Evolutionary conservation across 768 basidiomycete species (phyloP).

Genomic region (Tricholoma bakamatsutake): DNA sequence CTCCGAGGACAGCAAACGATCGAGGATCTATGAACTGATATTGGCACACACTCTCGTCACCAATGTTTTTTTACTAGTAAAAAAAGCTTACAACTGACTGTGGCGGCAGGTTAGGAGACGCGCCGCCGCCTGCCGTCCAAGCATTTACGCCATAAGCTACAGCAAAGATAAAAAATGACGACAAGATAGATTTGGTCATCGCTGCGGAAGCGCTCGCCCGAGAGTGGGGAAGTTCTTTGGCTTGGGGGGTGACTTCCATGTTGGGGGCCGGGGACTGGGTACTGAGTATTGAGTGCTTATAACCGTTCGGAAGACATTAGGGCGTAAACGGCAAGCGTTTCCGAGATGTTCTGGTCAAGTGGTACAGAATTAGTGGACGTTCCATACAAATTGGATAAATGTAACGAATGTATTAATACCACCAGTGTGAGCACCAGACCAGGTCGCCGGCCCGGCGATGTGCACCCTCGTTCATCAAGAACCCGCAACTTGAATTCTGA

Average conservation of each 20-base stretch:
- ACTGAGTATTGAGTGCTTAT: no score
- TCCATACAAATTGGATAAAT: no score
- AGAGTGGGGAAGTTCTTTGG: background rate
- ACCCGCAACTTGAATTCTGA: no score
- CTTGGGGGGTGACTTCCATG: background rate
- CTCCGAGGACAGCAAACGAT: slow-evolving; percentile 42
- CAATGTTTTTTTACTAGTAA: background rate
- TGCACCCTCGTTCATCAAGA: no score
- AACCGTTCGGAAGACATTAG: no score
- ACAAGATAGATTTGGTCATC: background rate
- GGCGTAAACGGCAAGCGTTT: no score
- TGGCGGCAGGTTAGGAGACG: slow-evolving; percentile 18
- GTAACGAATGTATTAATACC: no score
- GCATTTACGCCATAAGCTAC: slow-evolving; percentile 4
- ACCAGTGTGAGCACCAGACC: no score
- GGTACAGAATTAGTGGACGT: no score
- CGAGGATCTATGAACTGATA: slow-evolving; percentile 44
- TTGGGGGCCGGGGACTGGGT: background rate
- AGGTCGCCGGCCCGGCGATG: no score
- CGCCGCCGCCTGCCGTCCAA: slow-evolving; percentile 2
- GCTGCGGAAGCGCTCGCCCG: background rate
- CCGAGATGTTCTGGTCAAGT: no score
- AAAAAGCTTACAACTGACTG: slow-evolving; percentile 25
- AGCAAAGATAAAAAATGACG: background rate
- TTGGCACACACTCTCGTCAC: background rate